Evolutionary conservation across 306 rosid species (phyloP).

Genomic region (Ormosia emarginata): DNA sequence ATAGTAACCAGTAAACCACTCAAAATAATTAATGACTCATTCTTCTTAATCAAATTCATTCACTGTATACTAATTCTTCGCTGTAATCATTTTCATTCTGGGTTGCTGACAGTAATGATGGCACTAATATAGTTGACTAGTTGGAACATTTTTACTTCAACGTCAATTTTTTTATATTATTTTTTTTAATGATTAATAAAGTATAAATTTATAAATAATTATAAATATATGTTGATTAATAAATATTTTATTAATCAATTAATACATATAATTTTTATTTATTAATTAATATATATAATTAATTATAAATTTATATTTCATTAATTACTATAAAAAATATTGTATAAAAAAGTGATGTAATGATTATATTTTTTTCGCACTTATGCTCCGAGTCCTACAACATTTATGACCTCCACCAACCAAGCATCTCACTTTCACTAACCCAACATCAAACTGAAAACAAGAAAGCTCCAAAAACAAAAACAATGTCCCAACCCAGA

Average conservation of each 20-base stretch:
- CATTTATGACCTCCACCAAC: constrained; percentile 47
- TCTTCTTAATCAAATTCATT: background rate
- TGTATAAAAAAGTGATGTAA: too few relatives aligned
- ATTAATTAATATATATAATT: too few relatives aligned
- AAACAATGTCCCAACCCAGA: constrained; percentile 48
- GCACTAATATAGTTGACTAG: constrained; percentile 16
- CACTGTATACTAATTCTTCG: background rate
- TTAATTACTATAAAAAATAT: too few relatives aligned
- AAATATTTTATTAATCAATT: too few relatives aligned
- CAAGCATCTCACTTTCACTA: constrained; percentile 25
- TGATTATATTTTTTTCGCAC: too few relatives aligned
- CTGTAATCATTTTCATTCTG: background rate
- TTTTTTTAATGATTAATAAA: too few relatives aligned
- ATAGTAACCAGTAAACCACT: background rate
- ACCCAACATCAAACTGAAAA: constrained; percentile 15
- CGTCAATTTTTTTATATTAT: too few relatives aligned
- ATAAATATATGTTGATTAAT: too few relatives aligned
- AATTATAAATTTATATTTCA: too few relatives aligned
- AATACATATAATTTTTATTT: too few relatives aligned
- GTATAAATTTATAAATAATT: too few relatives aligned
- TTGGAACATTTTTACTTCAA: background rate
- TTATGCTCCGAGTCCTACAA: background rate
- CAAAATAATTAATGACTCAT: too few relatives aligned
- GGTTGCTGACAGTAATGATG: constrained; percentile 24
- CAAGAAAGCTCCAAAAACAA: constrained; percentile 18